Conservation (phyloP, 1,284 basidiomycete species). For the Stygiomarasmius scandens region DNA sequence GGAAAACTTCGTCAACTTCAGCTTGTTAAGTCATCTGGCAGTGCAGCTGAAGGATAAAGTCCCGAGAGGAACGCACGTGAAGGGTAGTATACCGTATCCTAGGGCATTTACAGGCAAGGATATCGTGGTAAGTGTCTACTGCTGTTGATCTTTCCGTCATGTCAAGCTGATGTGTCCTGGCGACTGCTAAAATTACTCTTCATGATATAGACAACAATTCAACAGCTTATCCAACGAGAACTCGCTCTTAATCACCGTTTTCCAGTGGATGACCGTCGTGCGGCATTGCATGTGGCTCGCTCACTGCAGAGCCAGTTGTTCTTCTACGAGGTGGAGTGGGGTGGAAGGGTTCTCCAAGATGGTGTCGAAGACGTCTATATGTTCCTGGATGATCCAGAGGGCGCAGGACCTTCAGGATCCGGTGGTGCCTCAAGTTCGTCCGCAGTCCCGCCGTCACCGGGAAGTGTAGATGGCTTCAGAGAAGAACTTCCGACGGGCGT, state of each 20-base stretch:
- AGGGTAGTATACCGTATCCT: conserved; percentile 87
- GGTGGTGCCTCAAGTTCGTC: neutral
- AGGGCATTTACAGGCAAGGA: conserved; percentile 91
- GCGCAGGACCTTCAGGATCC: conserved; percentile 36
- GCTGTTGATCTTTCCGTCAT: neutral
- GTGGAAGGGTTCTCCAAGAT: conserved; percentile 80
- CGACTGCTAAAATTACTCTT: neutral
- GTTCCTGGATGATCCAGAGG: conserved; percentile 89
- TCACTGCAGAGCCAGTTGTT: conserved; percentile 91
- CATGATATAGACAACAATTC: conserved; percentile 70
- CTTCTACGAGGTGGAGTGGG: conserved; percentile 98
- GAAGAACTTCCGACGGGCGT: conserved; percentile 88
- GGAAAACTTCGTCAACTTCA: conserved; percentile 86
- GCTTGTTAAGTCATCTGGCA: conserved; percentile 86
- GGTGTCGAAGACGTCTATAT: conserved; percentile 95
- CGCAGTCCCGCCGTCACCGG: neutral
- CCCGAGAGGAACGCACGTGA: conserved; percentile 84
- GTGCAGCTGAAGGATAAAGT: conserved; percentile 88
- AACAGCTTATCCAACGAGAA: conserved; percentile 75
- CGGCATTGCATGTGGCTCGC: conserved; percentile 85
- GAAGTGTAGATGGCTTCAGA: conserved; percentile 53
- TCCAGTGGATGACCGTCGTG: conserved; percentile 71
- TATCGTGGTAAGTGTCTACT: conserved; percentile 82
- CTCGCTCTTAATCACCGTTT: conserved; percentile 70
- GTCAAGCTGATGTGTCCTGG: neutral